Evolutionary conservation across 2,329 filamentous ascomycete species (phyloP).

Genomic region (Chrysoporthe austroafricana): DNA sequence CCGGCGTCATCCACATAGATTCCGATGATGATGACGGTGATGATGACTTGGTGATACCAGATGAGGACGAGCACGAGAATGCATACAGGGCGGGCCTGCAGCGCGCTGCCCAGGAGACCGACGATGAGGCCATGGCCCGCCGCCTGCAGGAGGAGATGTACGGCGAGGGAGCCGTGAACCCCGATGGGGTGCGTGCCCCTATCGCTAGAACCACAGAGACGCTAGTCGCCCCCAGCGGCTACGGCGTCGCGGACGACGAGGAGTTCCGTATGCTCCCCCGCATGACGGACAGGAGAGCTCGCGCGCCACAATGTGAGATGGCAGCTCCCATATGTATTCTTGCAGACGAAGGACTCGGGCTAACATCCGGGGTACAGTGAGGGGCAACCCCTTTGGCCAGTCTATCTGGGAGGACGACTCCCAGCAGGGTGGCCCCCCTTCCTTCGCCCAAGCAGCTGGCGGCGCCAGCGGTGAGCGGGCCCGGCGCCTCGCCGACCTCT

Average conservation of each 20-base stretch:
- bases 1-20: slow-evolving; percentile 74
- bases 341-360: background rate
- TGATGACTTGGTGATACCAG: slow-evolving; percentile 42
- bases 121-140: slow-evolving; percentile 92
- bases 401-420: slow-evolving; percentile 43
- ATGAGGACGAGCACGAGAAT: slow-evolving; percentile 45
- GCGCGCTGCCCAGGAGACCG: slow-evolving; percentile 67
- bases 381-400: slow-evolving; percentile 44
- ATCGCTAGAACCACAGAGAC: slow-evolving; percentile 92
- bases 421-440: background rate
- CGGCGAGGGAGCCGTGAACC: slow-evolving; percentile 41
- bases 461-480: slow-evolving; percentile 51
- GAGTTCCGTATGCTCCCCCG: slow-evolving; percentile 68
- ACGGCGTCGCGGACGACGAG: slow-evolving; percentile 56
- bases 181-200: slow-evolving; percentile 79
- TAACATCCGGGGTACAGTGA: slow-evolving; percentile 19
- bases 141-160: slow-evolving; percentile 93
- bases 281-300: slow-evolving; percentile 50
- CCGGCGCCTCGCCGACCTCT: slow-evolving; percentile 84
- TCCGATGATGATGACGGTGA: slow-evolving; percentile 70
- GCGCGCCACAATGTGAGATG: slow-evolving; percentile 10
- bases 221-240: slow-evolving; percentile 71
- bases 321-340: background rate
- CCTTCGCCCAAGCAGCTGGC: slow-evolving; percentile 24
- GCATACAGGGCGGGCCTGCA: slow-evolving; percentile 46